Evolutionary conservation across 371 early-diverging fungal species (phyloP).

Genomic region (Massospora cicadina): DNA sequence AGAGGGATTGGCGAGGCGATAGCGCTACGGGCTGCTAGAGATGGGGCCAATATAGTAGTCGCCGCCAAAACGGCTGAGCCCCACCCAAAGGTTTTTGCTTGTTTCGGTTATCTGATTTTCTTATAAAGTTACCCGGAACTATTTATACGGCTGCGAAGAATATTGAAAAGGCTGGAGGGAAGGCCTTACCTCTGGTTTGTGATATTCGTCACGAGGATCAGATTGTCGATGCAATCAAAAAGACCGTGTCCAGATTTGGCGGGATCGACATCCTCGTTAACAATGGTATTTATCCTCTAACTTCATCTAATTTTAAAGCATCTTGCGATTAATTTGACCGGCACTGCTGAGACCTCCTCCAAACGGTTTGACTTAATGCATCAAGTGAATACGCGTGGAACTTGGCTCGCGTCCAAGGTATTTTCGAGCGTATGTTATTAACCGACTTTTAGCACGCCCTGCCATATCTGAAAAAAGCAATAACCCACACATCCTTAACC

Average conservation of each 20-base stretch:
- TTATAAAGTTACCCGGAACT: constrained; percentile 10
- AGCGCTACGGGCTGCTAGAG: constrained; percentile 43
- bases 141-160: constrained; percentile 47
- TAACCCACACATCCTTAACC: constrained; percentile 53
- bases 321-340: constrained; percentile 52
- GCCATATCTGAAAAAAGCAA: constrained; percentile 30
- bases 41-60: constrained; percentile 51
- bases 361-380: constrained; percentile 72
- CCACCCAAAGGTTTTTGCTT: constrained; percentile 33
- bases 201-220: constrained; percentile 64
- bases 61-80: constrained; percentile 65
- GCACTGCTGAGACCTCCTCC: constrained; percentile 33
- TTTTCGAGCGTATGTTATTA: not conserved
- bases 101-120: not conserved
- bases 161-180: constrained; percentile 49
- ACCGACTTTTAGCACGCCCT: constrained; percentile 23
- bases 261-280: constrained; percentile 66
- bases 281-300: constrained; percentile 22
- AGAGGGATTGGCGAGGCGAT: constrained; percentile 60
- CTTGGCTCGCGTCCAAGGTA: constrained; percentile 54
- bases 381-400: constrained; percentile 58
- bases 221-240: constrained; percentile 37
- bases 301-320: constrained; percentile 15
- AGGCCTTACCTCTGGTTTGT: constrained; percentile 54
- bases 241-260: constrained; percentile 43